Percentiles rank a stretch among this genome's conserved stretches.
These are phyloP conservation scores for Flaveria robusta DNA, from an alignment of 129 eudicot species.

Conservation along the genomic window DNA sequence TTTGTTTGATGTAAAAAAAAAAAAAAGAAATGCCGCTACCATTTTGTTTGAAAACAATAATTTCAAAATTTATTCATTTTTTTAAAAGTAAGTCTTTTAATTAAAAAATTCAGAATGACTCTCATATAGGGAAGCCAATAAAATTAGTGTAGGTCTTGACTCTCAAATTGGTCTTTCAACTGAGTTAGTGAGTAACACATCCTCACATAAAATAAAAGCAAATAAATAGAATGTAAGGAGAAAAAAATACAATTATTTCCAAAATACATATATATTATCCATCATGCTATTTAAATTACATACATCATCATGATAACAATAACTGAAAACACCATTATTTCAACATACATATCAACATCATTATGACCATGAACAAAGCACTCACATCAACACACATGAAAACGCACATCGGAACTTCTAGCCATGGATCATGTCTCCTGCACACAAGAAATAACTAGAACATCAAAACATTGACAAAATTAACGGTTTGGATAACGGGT, in stretches of 20 bases:
- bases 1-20: no score
- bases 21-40: no score
- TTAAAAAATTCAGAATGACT: background rate
- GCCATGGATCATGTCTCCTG: conserved; percentile 26
- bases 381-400: conserved; percentile 15
- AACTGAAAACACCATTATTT: conserved; percentile 17
- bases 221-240: no score
- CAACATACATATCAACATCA: conserved; percentile 33
- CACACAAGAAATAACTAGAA: background rate
- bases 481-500: background rate
- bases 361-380: conserved; percentile 16
- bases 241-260: no score
- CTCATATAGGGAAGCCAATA: no score
- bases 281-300: background rate
- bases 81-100: background rate
- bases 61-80: background rate
- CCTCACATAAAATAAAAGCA: no score
- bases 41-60: no score
- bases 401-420: conserved; percentile 10
- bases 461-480: background rate
- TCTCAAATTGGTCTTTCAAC: no score
- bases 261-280: background rate
- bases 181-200: no score
- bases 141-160: no score
- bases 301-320: conserved; percentile 6